phyloP scores from a whole-genome alignment of 2,329 filamentous ascomycete genomes.

The Penicillium sp. region DNA sequence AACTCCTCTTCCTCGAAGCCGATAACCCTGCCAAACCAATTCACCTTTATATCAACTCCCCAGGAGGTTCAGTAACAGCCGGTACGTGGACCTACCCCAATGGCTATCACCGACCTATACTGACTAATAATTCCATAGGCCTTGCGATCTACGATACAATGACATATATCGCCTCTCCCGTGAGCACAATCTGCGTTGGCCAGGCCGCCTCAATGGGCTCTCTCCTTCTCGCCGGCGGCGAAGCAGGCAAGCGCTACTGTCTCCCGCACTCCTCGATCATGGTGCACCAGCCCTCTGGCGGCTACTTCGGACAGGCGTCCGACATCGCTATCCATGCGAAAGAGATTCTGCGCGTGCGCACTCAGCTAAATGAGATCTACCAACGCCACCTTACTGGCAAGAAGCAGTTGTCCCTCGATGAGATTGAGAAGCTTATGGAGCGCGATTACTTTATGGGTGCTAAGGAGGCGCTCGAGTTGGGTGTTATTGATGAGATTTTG shows the following conservation, averaged over 20 bases:
- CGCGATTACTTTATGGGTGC: conserved; percentile 92
- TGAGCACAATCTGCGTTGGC: conserved; percentile 92
- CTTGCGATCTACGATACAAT: conserved; percentile 98
- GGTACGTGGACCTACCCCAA: conserved; percentile 40
- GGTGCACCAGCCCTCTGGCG: conserved; percentile 92
- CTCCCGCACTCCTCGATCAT: conserved; percentile 94
- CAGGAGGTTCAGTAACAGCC: conserved; percentile 88
- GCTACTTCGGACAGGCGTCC: conserved; percentile 64
- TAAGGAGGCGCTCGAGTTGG: conserved; percentile 81
- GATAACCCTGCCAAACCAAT: conserved; percentile 94
- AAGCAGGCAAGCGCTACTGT: conserved; percentile 79
- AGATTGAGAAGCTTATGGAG: conserved; percentile 95
- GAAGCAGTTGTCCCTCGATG: conserved; percentile 70
- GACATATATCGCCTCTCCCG: conserved; percentile 90
- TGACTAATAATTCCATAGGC: conserved; percentile 23
- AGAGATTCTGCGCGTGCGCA: conserved; percentile 84
- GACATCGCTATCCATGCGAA: conserved; percentile 98
- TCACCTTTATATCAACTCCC: conserved; percentile 96
- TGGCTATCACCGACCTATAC: not conserved
- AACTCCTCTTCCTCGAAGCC: conserved; percentile 96
- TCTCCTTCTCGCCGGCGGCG: conserved; percentile 80
- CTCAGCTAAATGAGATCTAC: conserved; percentile 89
- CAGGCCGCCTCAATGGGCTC: conserved; percentile 95
- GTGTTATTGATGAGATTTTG: conserved; percentile 89
- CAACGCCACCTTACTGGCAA: conserved; percentile 71